These are phyloP conservation scores for Rhizopus delemar DNA, from an alignment of 371 early-diverging fungal genomes.

Conservation along the genomic window DNA sequence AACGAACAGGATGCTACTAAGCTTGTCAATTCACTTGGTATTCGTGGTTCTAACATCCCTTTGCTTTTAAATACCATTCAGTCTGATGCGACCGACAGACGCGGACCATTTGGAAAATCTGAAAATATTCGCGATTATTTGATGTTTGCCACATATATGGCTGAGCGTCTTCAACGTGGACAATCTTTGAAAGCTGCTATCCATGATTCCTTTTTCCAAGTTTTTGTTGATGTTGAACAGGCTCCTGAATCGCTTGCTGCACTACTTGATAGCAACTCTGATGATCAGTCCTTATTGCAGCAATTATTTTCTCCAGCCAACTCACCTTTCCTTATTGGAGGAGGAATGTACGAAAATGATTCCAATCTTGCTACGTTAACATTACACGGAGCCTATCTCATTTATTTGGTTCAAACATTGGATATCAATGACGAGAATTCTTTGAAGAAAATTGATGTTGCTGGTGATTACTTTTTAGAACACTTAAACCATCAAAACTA, in stretches of 20 bases:
- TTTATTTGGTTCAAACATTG: conserved; percentile 44
- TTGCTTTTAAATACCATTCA: conserved; percentile 36
- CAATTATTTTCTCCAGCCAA: conserved; percentile 48
- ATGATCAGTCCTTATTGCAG: conserved; percentile 21
- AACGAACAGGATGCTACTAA: conserved; percentile 45
- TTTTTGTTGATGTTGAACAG: conserved; percentile 46
- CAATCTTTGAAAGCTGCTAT: conserved; percentile 54
- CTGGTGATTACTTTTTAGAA: conserved; percentile 62
- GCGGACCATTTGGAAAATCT: conserved; percentile 38
- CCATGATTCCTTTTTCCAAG: conserved; percentile 56
- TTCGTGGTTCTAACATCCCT: conserved; percentile 52
- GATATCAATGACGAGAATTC: conserved; percentile 13
- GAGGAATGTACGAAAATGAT: conserved; percentile 56
- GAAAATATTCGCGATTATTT: conserved; percentile 59
- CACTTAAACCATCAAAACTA: conserved; percentile 47
- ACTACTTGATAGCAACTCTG: conserved; percentile 18
- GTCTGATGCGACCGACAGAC: conserved; percentile 34
- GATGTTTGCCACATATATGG: conserved; percentile 57
- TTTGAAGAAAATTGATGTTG: conserved; percentile 44
- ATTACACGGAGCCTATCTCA: conserved; percentile 63
- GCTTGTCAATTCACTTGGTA: conserved; percentile 56
- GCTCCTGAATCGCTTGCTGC: conserved; percentile 23
- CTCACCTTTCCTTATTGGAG: conserved; percentile 60
- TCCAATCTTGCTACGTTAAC: conserved; percentile 59
- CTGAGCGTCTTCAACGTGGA: conserved; percentile 73